Evolutionary conservation across 2,329 filamentous ascomycete species (phyloP), one percentile per base, ranked within the genome.

Genomic region (Xylariales sp.): DNA sequence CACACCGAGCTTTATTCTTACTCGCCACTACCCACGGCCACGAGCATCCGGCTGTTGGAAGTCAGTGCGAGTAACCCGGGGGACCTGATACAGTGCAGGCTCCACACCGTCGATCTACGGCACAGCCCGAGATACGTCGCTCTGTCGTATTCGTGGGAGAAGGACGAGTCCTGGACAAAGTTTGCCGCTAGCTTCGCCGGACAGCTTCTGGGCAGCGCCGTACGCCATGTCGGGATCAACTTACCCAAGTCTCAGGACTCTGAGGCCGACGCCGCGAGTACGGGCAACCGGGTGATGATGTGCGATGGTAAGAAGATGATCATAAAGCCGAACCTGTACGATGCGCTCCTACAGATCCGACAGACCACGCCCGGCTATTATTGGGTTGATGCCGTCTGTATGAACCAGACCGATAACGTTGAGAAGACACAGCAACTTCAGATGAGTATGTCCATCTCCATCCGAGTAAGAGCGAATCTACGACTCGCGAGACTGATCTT

Each of bases 321-420:
- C 10, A 53, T 68, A 32, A 43, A 62, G 43, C 65, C 52, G 7
- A 68, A 68, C 34, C 55, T 68, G n/a, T 58, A 68, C 14, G 39
- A 62, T 59, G 55, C 56, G 10, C 48, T 68, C 23, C 23, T 64
- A 12, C 61, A 65, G 28, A 36, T 68, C 7, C 36, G 65, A 28
- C 55, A 39, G 46, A n/a, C 8, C 28, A 23, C n/a, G 14, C 65
- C 65, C 18, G 65, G 65, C 14, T 36, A 52, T 36, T 65, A 68
- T 56, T 70, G 67, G 68, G 45, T 70, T 28, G 69, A 70, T 30
- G 67, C 59, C 18, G 58, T 70, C 23, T 68, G 67, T 45, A 70
- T 71, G 43, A 68, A 70, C 32, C 64, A 70, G 43, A 39, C n/a
- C 5, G 61, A 71, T 41, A 23, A 30, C 3, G 28, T 9, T 7